Percentiles rank a stretch among this genome's conserved stretches.
Conservation (phyloP, 805 yeast species). For the Cyberlindnera nakhonratchasimensis region DNA sequence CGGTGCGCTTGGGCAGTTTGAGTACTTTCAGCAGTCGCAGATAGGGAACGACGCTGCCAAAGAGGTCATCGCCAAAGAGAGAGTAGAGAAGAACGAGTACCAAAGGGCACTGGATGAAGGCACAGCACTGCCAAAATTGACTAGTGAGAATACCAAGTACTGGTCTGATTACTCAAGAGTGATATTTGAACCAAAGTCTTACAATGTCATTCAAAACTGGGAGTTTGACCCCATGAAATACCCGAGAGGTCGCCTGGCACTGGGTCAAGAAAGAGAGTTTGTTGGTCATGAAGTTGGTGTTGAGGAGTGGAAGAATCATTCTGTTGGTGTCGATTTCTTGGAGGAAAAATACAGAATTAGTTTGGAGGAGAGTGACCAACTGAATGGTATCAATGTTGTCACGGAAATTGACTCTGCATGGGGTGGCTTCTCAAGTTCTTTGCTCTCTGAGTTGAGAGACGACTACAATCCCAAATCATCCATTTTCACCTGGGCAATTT, state of each 20-base stretch:
- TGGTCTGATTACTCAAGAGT: slow-evolving; percentile 83
- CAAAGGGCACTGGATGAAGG: slow-evolving; percentile 61
- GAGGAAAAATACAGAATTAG: slow-evolving; percentile 57
- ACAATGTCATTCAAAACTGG: slow-evolving; percentile 59
- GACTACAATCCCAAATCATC: slow-evolving; percentile 57
- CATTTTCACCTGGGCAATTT: slow-evolving; percentile 46
- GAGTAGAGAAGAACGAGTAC: slow-evolving; percentile 50
- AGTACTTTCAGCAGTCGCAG: slow-evolving; percentile 32
- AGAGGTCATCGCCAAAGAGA: slow-evolving; percentile 34
- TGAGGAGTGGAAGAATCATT: slow-evolving; percentile 47
- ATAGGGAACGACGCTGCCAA: slow-evolving; percentile 16
- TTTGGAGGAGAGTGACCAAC: slow-evolving; percentile 71
- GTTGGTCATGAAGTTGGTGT: slow-evolving; percentile 52
- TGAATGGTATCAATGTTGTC: slow-evolving; percentile 67
- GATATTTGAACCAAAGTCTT: slow-evolving; percentile 57
- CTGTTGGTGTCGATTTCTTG: slow-evolving; percentile 44
- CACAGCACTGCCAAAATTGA: slow-evolving; percentile 33
- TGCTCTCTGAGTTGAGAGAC: slow-evolving; percentile 58
- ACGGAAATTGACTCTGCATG: slow-evolving; percentile 77
- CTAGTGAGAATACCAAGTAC: slow-evolving; percentile 43
- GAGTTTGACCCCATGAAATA: slow-evolving; percentile 39
- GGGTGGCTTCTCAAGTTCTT: slow-evolving; percentile 67
- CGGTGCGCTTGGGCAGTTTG: slow-evolving; percentile 61
- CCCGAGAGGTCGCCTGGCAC: slow-evolving; percentile 26
- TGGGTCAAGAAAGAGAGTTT: slow-evolving; percentile 39